These are phyloP conservation scores for Xylaria arbuscula DNA, from an alignment of 2,329 filamentous ascomycete species.

Conservation along the genomic window DNA sequence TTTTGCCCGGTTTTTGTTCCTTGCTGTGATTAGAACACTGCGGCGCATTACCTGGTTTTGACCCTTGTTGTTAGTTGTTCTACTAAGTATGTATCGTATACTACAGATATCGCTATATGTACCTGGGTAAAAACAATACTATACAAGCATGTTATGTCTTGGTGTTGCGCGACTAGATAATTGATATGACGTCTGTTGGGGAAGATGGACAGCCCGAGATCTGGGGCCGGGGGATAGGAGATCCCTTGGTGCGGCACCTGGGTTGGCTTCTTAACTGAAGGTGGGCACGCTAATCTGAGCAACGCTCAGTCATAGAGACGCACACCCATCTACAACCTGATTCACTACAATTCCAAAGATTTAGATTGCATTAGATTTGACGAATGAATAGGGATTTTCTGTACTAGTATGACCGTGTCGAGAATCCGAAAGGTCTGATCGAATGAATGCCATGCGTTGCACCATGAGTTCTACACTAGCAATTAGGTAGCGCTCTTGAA, in stretches of 20 bases:
- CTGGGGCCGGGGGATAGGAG: no score
- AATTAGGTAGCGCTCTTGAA: not conserved
- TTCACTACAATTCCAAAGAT: no score
- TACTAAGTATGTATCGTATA: no score
- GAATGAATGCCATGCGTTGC: not conserved
- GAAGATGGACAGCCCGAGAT: not conserved
- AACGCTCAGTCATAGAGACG: not conserved
- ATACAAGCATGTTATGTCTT: no score
- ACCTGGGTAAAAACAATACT: no score
- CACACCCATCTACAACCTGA: no score
- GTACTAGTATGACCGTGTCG: no score
- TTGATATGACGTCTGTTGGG: not conserved
- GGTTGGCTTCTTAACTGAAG: not conserved
- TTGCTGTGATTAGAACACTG: not conserved
- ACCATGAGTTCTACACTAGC: not conserved
- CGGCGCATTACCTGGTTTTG: not conserved
- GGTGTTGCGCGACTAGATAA: no score
- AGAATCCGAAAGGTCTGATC: not conserved
- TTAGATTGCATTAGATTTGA: no score
- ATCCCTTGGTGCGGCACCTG: not conserved
- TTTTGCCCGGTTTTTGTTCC: slow-evolving; percentile 8
- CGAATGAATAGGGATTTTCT: no score
- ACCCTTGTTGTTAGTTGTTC: not conserved
- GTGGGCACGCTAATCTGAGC: not conserved
- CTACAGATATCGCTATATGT: no score